Evolutionary conservation across 768 basidiomycete genomes (phyloP), one percentile per base, ranked within the genome.

Genomic region (Termitomyces sp.): DNA sequence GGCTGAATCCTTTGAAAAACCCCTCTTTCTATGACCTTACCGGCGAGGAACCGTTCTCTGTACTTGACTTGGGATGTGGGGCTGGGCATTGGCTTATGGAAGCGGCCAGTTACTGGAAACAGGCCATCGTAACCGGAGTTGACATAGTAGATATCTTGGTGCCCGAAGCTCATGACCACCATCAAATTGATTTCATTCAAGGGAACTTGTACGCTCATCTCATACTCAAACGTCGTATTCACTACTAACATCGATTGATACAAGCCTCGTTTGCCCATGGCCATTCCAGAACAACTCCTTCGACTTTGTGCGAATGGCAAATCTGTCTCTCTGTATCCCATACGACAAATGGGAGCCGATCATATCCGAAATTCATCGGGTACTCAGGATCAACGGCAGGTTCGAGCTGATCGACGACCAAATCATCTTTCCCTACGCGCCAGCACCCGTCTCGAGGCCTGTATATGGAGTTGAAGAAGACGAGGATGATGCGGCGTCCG

Each of bases 41-140:
- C 36, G 75, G 76, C 24, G 71, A 71, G n/a, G 75, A 77, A 0
- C 86, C 89, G 1, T 66, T 70, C 1, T 72, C 74, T 13, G 84
- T 87, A 24, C 78, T 93, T 7, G 91, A 93, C 65, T 71, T 93
- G 13, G 91, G 91, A 2, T 92, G 89, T 68, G 91, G 91, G 12
- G 63, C 79, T 47, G 89, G 90, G 0, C 66, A 80, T 48, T 93
- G 91, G 91, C 75, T 85, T 5, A 58, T 83, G 0, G 76, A 85
- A 48, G 85, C 89, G 4, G 82, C 87, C 3, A 73, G 67, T 22
- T 65, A 71, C n/a, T 93, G 91, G 91, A 81, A 76, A 22, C 65
- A 71, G 42, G 78, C 85, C 20, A 74, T 76, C 10, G 78, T 92
- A 51, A 82, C 81, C 8, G 90, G 86, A 2, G 75, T 91, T 33